Conservation (phyloP, 192 early-diverging fungal genomes). For the Podila epigama region DNA sequence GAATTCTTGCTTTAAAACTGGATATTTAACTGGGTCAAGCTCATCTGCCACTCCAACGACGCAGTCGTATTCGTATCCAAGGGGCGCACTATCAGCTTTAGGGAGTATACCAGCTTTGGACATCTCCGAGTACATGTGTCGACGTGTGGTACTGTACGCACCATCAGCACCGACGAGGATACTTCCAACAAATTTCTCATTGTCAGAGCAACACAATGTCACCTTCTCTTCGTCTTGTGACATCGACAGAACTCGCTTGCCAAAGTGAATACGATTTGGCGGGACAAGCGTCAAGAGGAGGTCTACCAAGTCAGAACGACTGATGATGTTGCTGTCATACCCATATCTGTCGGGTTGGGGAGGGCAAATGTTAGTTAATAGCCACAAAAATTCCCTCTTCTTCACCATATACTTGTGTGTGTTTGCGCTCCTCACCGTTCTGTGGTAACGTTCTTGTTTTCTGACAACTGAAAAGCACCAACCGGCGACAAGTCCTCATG, state of each 20-base stretch:
- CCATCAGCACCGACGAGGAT: conserved; percentile 34
- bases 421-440: not conserved
- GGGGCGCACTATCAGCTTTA: conserved; percentile 2
- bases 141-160: conserved; percentile 23
- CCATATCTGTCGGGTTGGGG: conserved; percentile 9
- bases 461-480: conserved; percentile 1
- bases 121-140: conserved; percentile 15
- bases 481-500: conserved; percentile 9
- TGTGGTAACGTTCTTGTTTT: not conserved
- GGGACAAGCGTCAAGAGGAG: conserved; percentile 13
- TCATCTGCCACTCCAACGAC: conserved; percentile 12
- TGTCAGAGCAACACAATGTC: conserved; percentile 9
- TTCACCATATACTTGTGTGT: not conserved
- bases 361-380: not conserved
- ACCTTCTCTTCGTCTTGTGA: conserved; percentile 22
- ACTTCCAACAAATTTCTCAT: conserved; percentile 5
- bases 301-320: conserved; percentile 11
- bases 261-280: conserved; percentile 3
- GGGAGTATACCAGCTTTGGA: not conserved
- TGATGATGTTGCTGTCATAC: conserved; percentile 5
- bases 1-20: conserved; percentile 9
- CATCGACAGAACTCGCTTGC: conserved; percentile 9
- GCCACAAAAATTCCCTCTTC: not conserved
- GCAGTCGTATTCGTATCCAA: conserved; percentile 21
- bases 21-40: conserved; percentile 19